Evolutionary conservation across 768 basidiomycete genomes (phyloP), one percentile per base, ranked within the genome.

Genomic region (Boletales sp.): DNA sequence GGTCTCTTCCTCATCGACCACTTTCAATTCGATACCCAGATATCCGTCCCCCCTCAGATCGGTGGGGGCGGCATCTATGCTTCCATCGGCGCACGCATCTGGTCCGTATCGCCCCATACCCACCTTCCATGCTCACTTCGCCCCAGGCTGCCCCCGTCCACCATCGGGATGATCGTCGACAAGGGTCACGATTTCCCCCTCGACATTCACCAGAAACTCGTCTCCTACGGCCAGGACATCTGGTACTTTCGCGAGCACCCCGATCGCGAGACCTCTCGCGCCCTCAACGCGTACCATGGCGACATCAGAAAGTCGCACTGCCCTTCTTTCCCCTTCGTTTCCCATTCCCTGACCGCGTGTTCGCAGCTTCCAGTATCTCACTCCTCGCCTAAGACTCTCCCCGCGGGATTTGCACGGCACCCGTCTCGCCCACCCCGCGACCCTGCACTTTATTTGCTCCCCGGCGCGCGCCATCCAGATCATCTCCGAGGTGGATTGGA

Each of bases 1-100:
- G 93, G 92, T 8, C 82, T 93, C 81, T 94, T 94, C 72, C 94
- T 97, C 60, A 79, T 94, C 58, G 93, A 97, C 66, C 77, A 85
- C 4, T 86, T 82, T 60, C 59, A 27, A 27, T 27, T 70, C 42
- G 80, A 86, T 80, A 17, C 27, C 40, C 15, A 38, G 12, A 17
- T 30, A 34, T 7, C 29, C 10, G 35, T 18, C 9, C 31, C 31
- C 5, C 37, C 39, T 4, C 51, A 93, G 83, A 92, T 94, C 55
- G 93, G 93, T 21, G 93, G 93, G 0, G 94, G 90, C 1, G 93
- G 93, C 3, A 90, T 86, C 0, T 90, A 88, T 66, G 87, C 88
- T 45, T 72, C 76, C 37, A 76, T 95, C 39, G 93, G 90, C 3
- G 84, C 90, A 21, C 79, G 93, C 41, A 81, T 94, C 63, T 94